phyloP scores from a whole-genome alignment of 805 yeast genomes.

The Yarrowia sp. region DNA sequence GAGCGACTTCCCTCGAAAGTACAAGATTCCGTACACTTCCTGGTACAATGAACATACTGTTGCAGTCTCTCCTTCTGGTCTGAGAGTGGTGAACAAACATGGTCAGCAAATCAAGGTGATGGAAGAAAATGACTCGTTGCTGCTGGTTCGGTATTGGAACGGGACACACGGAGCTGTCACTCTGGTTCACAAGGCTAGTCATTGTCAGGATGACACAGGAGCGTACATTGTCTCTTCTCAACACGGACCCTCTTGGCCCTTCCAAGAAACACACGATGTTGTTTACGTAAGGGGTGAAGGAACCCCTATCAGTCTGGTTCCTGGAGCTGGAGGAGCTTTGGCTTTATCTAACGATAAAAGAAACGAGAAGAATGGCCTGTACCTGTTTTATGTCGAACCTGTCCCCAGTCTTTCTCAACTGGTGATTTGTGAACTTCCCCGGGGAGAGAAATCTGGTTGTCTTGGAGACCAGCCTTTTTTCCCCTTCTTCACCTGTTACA shows the following conservation, averaged over 20 bases:
- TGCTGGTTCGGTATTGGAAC: neutral
- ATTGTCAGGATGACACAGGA: neutral
- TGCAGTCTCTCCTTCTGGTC: neutral
- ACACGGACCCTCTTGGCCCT: no score
- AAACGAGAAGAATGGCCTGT: no score
- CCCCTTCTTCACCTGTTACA: neutral
- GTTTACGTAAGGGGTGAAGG: no score
- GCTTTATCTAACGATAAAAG: neutral
- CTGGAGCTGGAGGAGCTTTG: neutral
- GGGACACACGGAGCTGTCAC: neutral
- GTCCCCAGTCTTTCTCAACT: neutral
- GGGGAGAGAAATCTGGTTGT: no score
- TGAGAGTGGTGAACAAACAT: neutral
- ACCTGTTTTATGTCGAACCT: neutral
- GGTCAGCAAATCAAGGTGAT: neutral
- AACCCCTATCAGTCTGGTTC: neutral
- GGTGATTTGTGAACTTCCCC: neutral
- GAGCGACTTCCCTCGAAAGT: neutral
- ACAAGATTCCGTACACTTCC: no score
- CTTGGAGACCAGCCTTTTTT: no score
- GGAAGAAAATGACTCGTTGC: neutral
- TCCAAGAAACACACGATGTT: no score
- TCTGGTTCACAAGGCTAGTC: neutral
- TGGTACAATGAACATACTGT: neutral
- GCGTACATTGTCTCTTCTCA: neutral